Base-by-base conservation (phyloP, 495 filamentous ascomycete species). In the Patellaria atrata region DNA sequence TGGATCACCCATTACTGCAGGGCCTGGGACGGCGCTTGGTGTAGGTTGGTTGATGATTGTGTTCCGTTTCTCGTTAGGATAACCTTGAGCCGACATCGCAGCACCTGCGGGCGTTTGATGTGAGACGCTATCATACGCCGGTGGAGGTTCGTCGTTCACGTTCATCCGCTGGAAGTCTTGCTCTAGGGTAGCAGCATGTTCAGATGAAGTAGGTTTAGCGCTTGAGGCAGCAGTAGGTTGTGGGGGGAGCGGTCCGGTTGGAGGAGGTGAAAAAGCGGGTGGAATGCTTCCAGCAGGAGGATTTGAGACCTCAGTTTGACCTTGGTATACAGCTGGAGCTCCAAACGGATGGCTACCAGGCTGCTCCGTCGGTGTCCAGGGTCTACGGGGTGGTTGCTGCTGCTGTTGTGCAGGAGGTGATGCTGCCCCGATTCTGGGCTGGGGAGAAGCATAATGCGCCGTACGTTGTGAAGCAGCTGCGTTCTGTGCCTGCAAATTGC, bases 291-390 rank as follows among this genome's bases (percentile, higher is more conserved):
- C 23, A 26, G 9, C 9, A 9, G 23, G 23, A 9, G 28, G 14
- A 8, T 8, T 31, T 39, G 44, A 65, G 41, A 65, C 70, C 42
- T 75, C 63, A 25, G 62, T 76, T 10, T 67, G 63, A 16, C 89
- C 89, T 56, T 96, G 89, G 47, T 94, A 97, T 2, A 91, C 78
- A 0, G 82, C 84, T 3, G 89, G 85, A 21, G 89, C 86, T 0
- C 87, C 89, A 64, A 92, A 84, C 2, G 84, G 86, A 37, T 84
- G 73, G 37, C 74, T 77, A 4, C 81, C 89, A 2, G 89, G 86
- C 35, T 77, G 66, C 52, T 97, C 89, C 18, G 89, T 96, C 1
- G 89, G 89, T 12, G 91, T 97, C 89, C 89, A 97, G 29, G 85
- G 85, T 33, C 87, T 69, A 24, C 69, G 64, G 7, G 71, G 63